Evolutionary conservation across 768 basidiomycete genomes (phyloP).

Genomic region (Albatrellus ellisii): DNA sequence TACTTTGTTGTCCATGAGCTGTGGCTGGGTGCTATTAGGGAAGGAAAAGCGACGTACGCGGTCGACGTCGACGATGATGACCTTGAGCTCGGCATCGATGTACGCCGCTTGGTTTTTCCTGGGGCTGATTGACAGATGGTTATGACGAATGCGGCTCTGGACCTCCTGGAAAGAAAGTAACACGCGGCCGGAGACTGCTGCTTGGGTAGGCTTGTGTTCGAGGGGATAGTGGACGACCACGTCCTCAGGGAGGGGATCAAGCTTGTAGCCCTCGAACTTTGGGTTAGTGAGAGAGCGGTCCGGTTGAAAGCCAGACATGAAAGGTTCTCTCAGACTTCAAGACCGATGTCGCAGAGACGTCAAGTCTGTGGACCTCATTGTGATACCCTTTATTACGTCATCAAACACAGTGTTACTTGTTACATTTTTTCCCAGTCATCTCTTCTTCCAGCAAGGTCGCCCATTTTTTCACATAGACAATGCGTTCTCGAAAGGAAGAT

Average conservation of each 20-base stretch:
- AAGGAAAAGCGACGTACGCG: slow-evolving; percentile 31
- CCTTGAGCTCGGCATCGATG: slow-evolving; percentile 48
- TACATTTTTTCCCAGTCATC: too few relatives aligned
- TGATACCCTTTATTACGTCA: too few relatives aligned
- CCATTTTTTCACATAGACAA: too few relatives aligned
- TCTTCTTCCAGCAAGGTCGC: too few relatives aligned
- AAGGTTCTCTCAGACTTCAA: too few relatives aligned
- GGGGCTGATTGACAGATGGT: slow-evolving; percentile 50
- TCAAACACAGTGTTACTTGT: too few relatives aligned
- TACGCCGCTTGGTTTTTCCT: slow-evolving; percentile 42
- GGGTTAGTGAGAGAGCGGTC: slow-evolving; percentile 53
- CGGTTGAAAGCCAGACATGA: slow-evolving; percentile 8
- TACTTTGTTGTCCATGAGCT: slow-evolving; percentile 23
- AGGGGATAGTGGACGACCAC: slow-evolving; percentile 38
- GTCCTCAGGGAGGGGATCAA: slow-evolving; percentile 51
- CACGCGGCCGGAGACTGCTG: slow-evolving; percentile 43
- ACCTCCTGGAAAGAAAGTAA: slow-evolving; percentile 72
- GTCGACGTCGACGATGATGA: slow-evolving; percentile 44
- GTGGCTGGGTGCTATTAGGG: neutral
- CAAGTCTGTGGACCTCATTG: too few relatives aligned
- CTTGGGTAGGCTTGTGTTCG: slow-evolving; percentile 31
- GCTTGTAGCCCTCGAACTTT: slow-evolving; percentile 77
- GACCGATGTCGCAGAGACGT: too few relatives aligned
- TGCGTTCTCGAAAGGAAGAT: too few relatives aligned
- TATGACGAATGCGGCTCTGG: slow-evolving; percentile 73